Base-by-base conservation (phyloP, 2,329 filamentous ascomycete genomes). In the Hymenoscyphus infarciens region DNA sequence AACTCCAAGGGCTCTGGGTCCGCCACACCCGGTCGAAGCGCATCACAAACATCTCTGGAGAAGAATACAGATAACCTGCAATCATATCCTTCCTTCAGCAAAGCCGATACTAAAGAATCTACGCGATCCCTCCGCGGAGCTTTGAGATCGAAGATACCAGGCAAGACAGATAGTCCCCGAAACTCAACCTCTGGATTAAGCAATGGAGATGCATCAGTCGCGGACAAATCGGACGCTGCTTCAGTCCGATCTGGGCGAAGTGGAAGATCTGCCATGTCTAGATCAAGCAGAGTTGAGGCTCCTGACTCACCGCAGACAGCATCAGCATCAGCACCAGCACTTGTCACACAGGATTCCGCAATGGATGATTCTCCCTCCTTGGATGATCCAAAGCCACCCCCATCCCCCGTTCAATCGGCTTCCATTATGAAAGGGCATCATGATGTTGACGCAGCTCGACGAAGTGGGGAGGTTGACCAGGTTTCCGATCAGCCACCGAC, bases 21-120 rank as follows among this genome's bases (percentile, higher is more conserved):
- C 16, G 66, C 66, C 16, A 71, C 73, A 3, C 72, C 73, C 3
- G 72, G 68, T 56, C 63, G 62, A 57, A 70, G 67, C 57, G 62
- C 64, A 35, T 74, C 74, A 1, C 68, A 70, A 45, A 69, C 72
- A 13, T 72, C 72, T n/a, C 56, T 74, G 15, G 69, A 72, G 49
- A 70, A 64, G 60, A 65, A 61, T 31, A 59, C 61, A 39, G 68
- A 72, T 35, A 67, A 65, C 65, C 80, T 97, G 63, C 89, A 92
- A 76, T 90, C 91, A 33, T 96, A 95, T 76, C 94, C 93, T 31
- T 97, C 94, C 31, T 94, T 98, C 75, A 90, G 88, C 78, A 89
- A 90, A 75, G 92, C 92, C 62, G 94, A 98, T 74, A 98, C 94
- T 31, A 94, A 93, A 75, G 93, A 97, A 68, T 97, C 92, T 6